Evolutionary conservation across 31 red algal species (phyloP).

Genomic region (Asparagopsis taxiformis): DNA sequence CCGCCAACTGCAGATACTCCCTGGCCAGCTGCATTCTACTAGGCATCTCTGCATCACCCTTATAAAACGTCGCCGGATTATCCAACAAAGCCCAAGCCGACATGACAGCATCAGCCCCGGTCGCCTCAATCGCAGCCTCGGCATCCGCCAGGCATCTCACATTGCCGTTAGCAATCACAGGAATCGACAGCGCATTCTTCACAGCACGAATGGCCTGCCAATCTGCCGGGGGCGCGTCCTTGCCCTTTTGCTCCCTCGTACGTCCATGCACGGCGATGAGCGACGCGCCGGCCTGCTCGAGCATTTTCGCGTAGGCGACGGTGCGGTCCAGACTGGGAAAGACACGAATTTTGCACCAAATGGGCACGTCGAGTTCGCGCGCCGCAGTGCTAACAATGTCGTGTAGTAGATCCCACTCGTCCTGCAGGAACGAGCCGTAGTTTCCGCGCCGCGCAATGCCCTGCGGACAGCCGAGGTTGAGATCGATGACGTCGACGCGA

Average conservation of each 20-base stretch:
- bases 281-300: conserved; percentile 76
- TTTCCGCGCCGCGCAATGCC: conserved; percentile 83
- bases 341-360: conserved; percentile 97
- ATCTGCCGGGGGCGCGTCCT: conserved; percentile 64
- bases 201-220: conserved; percentile 76
- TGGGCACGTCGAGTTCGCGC: conserved; percentile 51
- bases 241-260: conserved; percentile 87
- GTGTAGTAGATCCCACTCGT: conserved; percentile 66
- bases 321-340: conserved; percentile 64
- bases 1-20: conserved; percentile 66
- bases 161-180: conserved; percentile 93
- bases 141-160: conserved; percentile 60
- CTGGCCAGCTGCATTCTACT: conserved; percentile 53
- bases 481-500: conserved; percentile 76
- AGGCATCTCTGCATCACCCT: not conserved
- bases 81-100: conserved; percentile 77
- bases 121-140: conserved; percentile 47
- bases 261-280: conserved; percentile 96
- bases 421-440: conserved; percentile 92
- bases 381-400: conserved; percentile 50
- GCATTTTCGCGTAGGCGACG: conserved; percentile 69
- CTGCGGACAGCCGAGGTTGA: conserved; percentile 97
- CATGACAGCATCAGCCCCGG: conserved; percentile 81
- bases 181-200: conserved; percentile 61
- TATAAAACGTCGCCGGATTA: conserved; percentile 82